These are phyloP conservation scores for Ustilago bromivora DNA, from an alignment of 1,284 basidiomycete genomes.

Conservation along the genomic window DNA sequence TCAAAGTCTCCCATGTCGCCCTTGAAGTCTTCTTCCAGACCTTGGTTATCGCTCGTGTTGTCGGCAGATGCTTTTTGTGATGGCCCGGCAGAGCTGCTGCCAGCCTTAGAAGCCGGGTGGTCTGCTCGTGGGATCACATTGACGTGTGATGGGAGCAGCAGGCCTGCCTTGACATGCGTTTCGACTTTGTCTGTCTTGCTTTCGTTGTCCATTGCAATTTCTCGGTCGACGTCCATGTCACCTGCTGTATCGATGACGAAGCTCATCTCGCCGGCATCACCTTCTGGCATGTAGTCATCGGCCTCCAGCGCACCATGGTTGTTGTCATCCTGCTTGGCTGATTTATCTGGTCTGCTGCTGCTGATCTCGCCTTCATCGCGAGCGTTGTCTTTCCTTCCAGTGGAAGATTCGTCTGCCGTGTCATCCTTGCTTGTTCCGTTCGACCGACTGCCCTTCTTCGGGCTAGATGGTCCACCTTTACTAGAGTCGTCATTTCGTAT, in stretches of 20 bases:
- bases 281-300: slow-evolving; percentile 7
- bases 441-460: background rate
- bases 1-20: slow-evolving; percentile 55
- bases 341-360: background rate
- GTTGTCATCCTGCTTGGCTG: slow-evolving; percentile 2
- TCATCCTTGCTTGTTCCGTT: slow-evolving; percentile 1
- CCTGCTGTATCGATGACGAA: slow-evolving; percentile 48
- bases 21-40: slow-evolving; percentile 27
- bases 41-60: slow-evolving; percentile 5
- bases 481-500: background rate
- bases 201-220: slow-evolving; percentile 29
- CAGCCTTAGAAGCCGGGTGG: background rate
- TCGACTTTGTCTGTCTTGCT: slow-evolving; percentile 22
- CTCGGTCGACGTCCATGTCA: slow-evolving; percentile 46
- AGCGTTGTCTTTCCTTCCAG: background rate
- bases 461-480: background rate
- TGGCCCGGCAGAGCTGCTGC: slow-evolving; percentile 2
- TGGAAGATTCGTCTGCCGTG: background rate
- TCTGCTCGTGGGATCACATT: slow-evolving; percentile 21
- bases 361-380: background rate
- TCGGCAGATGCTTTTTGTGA: background rate
- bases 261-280: slow-evolving; percentile 34
- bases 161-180: slow-evolving; percentile 34
- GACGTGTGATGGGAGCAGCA: slow-evolving; percentile 42
- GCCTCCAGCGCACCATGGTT: slow-evolving; percentile 15